phyloP scores from a whole-genome alignment of 805 yeast species.

The Wickerhamomyces mucosus region DNA sequence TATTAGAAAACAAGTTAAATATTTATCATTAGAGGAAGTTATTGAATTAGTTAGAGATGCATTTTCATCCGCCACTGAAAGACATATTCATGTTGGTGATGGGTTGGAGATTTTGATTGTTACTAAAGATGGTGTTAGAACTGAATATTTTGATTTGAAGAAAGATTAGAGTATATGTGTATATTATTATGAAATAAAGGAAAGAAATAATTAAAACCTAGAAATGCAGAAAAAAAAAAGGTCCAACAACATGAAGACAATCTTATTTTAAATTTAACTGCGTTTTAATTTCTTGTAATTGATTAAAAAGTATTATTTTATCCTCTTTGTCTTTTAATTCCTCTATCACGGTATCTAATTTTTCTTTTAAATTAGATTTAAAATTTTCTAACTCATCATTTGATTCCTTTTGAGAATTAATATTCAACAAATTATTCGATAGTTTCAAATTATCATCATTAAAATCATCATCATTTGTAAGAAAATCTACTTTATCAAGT shows the following conservation, averaged over 20 bases:
- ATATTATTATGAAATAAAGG: neutral
- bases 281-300: constrained; percentile 9
- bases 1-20: constrained; percentile 49
- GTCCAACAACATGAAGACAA: too few species aligned
- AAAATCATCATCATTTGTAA: too few species aligned
- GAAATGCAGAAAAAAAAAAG: too few species aligned
- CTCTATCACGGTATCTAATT: constrained; percentile 7
- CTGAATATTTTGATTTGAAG: constrained; percentile 78
- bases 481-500: constrained; percentile 8
- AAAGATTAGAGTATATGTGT: constrained; percentile 44
- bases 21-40: constrained; percentile 74
- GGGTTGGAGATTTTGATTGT: constrained; percentile 85
- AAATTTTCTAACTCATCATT: constrained; percentile 3
- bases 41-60: constrained; percentile 86
- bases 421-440: neutral
- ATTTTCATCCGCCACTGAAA: constrained; percentile 91
- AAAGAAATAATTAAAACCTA: too few species aligned
- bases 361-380: constrained; percentile 1
- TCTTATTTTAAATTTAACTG: too few species aligned
- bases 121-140: constrained; percentile 86
- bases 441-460: too few species aligned
- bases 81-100: constrained; percentile 98
- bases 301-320: constrained; percentile 5
- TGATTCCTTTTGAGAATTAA: neutral
- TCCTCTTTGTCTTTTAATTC: constrained; percentile 1